Conservation (phyloP, 257 asterid species). For the Leptodermis oblonga region DNA sequence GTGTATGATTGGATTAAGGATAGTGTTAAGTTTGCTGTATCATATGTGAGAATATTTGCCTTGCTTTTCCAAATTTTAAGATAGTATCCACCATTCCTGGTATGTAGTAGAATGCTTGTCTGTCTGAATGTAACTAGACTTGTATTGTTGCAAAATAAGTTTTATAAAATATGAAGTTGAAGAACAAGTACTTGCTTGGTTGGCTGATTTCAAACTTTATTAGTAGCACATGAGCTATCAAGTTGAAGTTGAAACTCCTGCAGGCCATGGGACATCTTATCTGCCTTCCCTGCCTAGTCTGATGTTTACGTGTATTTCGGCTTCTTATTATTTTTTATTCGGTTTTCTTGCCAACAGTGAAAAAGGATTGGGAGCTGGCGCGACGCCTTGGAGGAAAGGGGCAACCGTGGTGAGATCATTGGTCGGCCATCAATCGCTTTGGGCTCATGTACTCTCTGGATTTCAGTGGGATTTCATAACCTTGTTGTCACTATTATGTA, state of each 20-base stretch:
- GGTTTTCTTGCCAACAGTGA: slow-evolving; percentile 51
- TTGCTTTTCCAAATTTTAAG: background rate
- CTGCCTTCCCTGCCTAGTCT: background rate
- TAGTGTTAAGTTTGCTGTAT: background rate
- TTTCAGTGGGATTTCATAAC: background rate
- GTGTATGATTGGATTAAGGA: background rate
- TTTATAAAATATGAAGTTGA: background rate
- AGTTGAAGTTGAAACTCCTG: background rate
- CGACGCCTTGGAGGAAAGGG: slow-evolving; percentile 92
- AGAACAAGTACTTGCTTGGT: background rate
- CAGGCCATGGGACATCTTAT: background rate
- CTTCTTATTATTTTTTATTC: background rate
- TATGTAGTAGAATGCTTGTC: background rate
- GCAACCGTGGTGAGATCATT: slow-evolving; percentile 56
- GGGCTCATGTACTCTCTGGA: background rate
- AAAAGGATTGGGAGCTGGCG: slow-evolving; percentile 87
- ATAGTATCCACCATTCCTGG: background rate
- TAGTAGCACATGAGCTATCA: background rate
- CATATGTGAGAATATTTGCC: background rate
- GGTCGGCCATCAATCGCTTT: background rate
- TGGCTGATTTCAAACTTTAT: background rate
- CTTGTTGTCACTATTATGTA: background rate
- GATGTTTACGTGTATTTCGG: background rate
- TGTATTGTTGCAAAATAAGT: background rate
- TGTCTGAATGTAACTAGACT: background rate